Evolutionary conservation across 805 yeast genomes (phyloP).

Genomic region (Yarrowia alimentaria): DNA sequence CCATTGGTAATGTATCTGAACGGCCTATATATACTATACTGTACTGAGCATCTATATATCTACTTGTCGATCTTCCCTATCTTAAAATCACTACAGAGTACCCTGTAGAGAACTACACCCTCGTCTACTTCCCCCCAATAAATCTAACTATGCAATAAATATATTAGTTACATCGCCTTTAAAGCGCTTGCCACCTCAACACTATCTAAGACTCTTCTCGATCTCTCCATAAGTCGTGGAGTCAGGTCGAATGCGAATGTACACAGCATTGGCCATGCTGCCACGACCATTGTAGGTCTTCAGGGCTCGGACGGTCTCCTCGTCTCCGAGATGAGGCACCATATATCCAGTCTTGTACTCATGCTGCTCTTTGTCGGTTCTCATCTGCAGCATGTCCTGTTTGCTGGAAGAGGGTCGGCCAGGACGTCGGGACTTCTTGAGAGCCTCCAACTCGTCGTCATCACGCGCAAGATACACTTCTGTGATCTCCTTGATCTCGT

Average conservation of each 20-base stretch:
- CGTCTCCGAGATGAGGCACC: conserved; percentile 69
- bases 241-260: conserved; percentile 39
- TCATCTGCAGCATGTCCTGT: conserved; percentile 65
- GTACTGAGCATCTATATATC: no score
- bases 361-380: conserved; percentile 57
- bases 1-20: no score
- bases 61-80: no score
- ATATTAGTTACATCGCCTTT: no score
- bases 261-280: conserved; percentile 62
- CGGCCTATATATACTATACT: no score
- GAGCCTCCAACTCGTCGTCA: conserved; percentile 68
- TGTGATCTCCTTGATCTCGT: conserved; percentile 61
- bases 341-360: conserved; percentile 67
- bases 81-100: no score
- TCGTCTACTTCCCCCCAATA: no score
- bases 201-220: conserved; percentile 28
- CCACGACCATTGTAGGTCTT: conserved; percentile 83
- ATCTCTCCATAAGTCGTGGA: conserved; percentile 28
- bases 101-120: no score
- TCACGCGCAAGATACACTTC: conserved; percentile 61
- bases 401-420: conserved; percentile 79
- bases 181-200: no score
- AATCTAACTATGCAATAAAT: conserved; percentile 14
- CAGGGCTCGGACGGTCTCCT: conserved; percentile 56
- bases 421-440: conserved; percentile 67